Evolutionary conservation across 2,329 filamentous ascomycete genomes (phyloP), one percentile per base, ranked within the genome.

Genomic region (Monosporascus sp.): DNA sequence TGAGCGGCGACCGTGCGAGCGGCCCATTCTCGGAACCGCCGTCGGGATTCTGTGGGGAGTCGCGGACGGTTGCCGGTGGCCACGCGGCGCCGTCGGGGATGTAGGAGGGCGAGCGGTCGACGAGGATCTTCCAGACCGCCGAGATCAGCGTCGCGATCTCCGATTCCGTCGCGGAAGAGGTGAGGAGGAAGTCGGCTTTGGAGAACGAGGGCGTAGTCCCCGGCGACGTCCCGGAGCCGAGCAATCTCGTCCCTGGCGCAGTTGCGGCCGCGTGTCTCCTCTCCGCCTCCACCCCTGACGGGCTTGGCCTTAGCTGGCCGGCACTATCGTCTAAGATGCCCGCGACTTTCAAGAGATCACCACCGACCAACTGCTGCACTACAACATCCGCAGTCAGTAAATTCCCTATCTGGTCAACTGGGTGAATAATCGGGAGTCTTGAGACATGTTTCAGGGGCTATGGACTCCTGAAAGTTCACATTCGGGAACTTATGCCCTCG

Each of bases 341-440:
- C 3, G 79, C 81, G 6, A 86, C 74, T 62, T 81, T 84, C 67
- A 86, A 72, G 22, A 81, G 62, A 36, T 82, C 76, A 1, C 72
- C 69, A 2, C 83, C 83, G 5, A 84, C 72, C 5, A 86, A 71
- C 50, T 74, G 75, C 56, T 83, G 82, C 5, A 87, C n/a, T n/a
- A n/a, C n/a, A n/a, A n/a, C n/a, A n/a, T n/a, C n/a, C n/a, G n/a
- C n/a, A n/a, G n/a, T n/a, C n/a, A n/a, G n/a, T n/a, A n/a, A n/a
- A n/a, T n/a, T n/a, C n/a, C n/a, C n/a, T n/a, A n/a, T n/a, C n/a
- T n/a, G n/a, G n/a, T n/a, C n/a, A n/a, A n/a, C n/a, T n/a, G n/a
- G n/a, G n/a, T n/a, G n/a, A n/a, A n/a, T n/a, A n/a, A n/a, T n/a
- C n/a, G n/a, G n/a, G n/a, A n/a, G n/a, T n/a, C n/a, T n/a, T n/a